Evolutionary conservation across 2,329 filamentous ascomycete species (phyloP).

Genomic region (Setomelanomma holmii): DNA sequence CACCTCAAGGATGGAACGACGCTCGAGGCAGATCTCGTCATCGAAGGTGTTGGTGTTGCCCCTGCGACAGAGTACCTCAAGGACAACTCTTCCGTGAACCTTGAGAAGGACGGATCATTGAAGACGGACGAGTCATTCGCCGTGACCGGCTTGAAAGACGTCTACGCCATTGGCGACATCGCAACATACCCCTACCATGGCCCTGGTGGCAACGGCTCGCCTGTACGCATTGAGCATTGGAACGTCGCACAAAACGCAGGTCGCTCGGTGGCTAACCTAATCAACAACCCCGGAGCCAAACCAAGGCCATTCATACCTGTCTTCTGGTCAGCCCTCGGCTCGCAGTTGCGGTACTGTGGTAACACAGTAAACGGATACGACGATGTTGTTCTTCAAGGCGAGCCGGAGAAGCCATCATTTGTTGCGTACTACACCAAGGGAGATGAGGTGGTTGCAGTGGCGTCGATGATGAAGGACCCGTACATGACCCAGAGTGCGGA

Average conservation of each 20-base stretch:
- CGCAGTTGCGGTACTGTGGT: slow-evolving; percentile 91
- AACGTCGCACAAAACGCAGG: slow-evolving; percentile 96
- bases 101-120: slow-evolving; percentile 87
- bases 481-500: slow-evolving; percentile 73
- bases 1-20: slow-evolving; percentile 84
- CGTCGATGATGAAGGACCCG: slow-evolving; percentile 89
- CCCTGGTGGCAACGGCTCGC: slow-evolving; percentile 76
- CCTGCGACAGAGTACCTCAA: slow-evolving; percentile 85
- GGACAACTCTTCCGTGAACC: slow-evolving; percentile 70
- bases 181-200: slow-evolving; percentile 94
- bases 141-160: slow-evolving; percentile 77
- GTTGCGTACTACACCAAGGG: slow-evolving; percentile 88
- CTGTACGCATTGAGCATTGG: slow-evolving; percentile 94
- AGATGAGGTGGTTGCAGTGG: slow-evolving; percentile 86
- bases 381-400: slow-evolving; percentile 80
- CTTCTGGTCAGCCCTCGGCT: slow-evolving; percentile 94
- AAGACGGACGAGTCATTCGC: slow-evolving; percentile 80
- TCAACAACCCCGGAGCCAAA: slow-evolving; percentile 68
- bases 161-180: slow-evolving; percentile 95
- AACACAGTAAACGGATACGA: slow-evolving; percentile 85
- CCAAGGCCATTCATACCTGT: slow-evolving; percentile 84
- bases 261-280: slow-evolving; percentile 77
- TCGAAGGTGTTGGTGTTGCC: slow-evolving; percentile 87
- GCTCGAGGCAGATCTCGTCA: slow-evolving; percentile 85
- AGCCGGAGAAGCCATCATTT: slow-evolving; percentile 75